Base-by-base conservation (phyloP, 495 filamentous ascomycete species). In the Aspergillus nidulans region DNA sequence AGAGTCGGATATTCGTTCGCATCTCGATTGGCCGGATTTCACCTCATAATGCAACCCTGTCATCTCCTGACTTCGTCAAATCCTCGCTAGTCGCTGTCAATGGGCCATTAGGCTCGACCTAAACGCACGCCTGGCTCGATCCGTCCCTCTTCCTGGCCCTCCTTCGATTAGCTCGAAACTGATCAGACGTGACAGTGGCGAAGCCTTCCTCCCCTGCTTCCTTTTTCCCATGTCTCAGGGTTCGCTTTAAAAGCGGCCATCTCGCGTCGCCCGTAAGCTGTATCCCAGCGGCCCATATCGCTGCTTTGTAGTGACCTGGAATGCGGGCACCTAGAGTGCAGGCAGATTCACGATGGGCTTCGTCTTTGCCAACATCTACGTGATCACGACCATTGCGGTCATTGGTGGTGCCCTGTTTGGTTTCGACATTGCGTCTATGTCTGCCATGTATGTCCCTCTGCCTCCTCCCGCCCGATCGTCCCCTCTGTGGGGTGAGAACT, bases 401-500 rank as follows among this genome's bases (percentile, higher is more conserved):
- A 77, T 88, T 56, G 90, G 90, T 55, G 90, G 90, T 63, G 85
- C 79, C 49, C 80, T 92, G 20, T 92, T 95, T 63, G 88, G 88
- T 55, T 91, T 91, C 63, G 89, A 91, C 74, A 91, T 91, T 69
- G 81, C 81, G 59, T 89, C 86, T 24, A 86, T 91, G 87, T 87
- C 81, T 7, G 89, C 88, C 51, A 48, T 48, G 45, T 48, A 20
- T 6, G 45, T 20, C 18, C 24, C 6, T 3, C 4, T 6, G 7
- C 15, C n/a, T n/a, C n/a, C n/a, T n/a, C n/a, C n/a, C n/a, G n/a
- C n/a, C n/a, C n/a, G n/a, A n/a, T n/a, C n/a, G n/a, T n/a, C n/a
- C n/a, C n/a, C n/a, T n/a, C n/a, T n/a, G n/a, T n/a, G n/a, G n/a
- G n/a, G n/a, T n/a, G n/a, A n/a, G n/a, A n/a, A n/a, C n/a, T n/a